A percentile compares a stretch with the other conserved stretches of the same genome.
These are phyloP conservation scores for Solanum okadae DNA, from an alignment of 257 asterid species.

Conservation along the genomic window DNA sequence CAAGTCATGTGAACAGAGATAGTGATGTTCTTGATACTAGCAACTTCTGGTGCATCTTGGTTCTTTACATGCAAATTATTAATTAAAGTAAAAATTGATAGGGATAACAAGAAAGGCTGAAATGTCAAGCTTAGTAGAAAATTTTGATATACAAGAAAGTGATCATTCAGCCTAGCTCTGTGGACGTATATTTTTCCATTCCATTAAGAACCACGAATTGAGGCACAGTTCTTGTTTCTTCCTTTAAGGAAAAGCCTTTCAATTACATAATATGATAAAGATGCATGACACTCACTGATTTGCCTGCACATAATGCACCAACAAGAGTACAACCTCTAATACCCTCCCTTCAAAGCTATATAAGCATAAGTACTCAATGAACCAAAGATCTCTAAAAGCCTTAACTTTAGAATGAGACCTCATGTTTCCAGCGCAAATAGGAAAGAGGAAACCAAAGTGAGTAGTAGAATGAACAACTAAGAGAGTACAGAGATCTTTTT, in stretches of 20 bases:
- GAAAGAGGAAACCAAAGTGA: background rate
- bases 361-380: background rate
- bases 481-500: background rate
- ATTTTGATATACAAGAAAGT: background rate
- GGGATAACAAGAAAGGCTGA: background rate
- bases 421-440: background rate
- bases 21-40: background rate
- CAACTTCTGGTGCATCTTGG: background rate
- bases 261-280: background rate
- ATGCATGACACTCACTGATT: background rate
- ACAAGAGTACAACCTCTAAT: background rate
- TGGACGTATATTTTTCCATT: background rate
- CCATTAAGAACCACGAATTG: background rate
- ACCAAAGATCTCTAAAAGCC: background rate
- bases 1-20: conserved; percentile 3
- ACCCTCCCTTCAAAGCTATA: background rate
- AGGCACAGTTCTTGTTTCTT: background rate
- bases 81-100: background rate
- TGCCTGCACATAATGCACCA: background rate
- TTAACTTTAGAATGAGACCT: background rate
- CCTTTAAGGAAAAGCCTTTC: background rate
- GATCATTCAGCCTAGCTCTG: background rate
- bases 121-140: background rate
- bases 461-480: background rate
- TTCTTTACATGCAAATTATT: background rate